Base-by-base conservation (phyloP, 2,329 filamentous ascomycete species). In the Stagonosporopsis cucurbitacearum region DNA sequence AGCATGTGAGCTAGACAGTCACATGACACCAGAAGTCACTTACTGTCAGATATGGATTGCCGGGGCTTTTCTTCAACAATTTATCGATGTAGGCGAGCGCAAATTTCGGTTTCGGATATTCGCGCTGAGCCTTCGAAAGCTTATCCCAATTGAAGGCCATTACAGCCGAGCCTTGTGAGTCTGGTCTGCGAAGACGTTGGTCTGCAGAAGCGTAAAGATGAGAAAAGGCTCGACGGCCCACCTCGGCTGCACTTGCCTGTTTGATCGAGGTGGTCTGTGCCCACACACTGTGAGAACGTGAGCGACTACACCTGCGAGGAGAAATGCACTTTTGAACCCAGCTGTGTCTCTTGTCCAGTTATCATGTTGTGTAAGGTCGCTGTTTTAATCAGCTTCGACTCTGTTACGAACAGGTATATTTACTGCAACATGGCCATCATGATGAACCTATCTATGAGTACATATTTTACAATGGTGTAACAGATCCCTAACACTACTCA, bases 111-210 rank as follows among this genome's bases (percentile, higher is more conserved):
- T 70, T 74, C 13, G 70, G 64, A 44, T 69, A 69, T 37, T 73
- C 70, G 30, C 66, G 67, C 57, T 67, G 66, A 28, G 69, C 65
- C 46, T 69, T 74, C 11, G 54, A 46, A 26, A 74, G 61, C 52
- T 69, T 74, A 15, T 75, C 72, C 68, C 69, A 74, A 55, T 74
- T 72, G 48, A 67, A 66, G 32, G 73, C 69, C 73, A 75, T 75
- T 35, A 25, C 46, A 45, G 49, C 26, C 19, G 25, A 8, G 20
- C 28, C 17, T 40, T 45, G 37, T 45, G 39, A 45, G 40, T 49
- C 26, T 49, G 48, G 37, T 51, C 33, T n/a, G 49, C 26, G 25
- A 40, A 33, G 49, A 45, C 37, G 44, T 44, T 52, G 54, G 25
- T 26, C 22, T 33, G 39, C 32, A 33, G 48, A 50, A 54, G 46